A percentile compares a stretch with the other conserved stretches of the same genome.
Conservation (phyloP, 148 eudicot genomes). For the Selenicereus undatus region DNA sequence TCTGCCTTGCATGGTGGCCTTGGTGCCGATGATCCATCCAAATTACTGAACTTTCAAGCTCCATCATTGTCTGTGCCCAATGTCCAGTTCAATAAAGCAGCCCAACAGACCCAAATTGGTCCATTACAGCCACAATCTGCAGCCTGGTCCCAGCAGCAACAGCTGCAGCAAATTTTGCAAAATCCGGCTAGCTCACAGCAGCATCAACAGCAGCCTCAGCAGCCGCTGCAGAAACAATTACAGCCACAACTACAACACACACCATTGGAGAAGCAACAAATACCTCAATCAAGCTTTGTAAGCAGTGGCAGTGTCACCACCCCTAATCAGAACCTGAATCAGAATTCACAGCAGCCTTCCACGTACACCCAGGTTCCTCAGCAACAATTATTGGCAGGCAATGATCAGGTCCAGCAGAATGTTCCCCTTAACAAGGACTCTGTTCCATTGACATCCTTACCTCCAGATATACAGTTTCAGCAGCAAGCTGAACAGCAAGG, state of each 20-base stretch:
- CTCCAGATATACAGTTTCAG: constrained; percentile 72
- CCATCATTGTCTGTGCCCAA: constrained; percentile 49
- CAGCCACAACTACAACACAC: constrained; percentile 28
- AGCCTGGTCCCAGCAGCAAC: constrained; percentile 69
- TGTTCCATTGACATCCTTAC: constrained; percentile 42
- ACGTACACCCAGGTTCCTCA: constrained; percentile 58
- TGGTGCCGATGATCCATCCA: constrained; percentile 68
- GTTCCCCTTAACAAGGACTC: constrained; percentile 31
- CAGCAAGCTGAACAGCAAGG: constrained; percentile 59
- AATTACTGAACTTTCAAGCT: constrained; percentile 73
- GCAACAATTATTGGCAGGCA: constrained; percentile 51
- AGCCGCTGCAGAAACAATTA: constrained; percentile 20
- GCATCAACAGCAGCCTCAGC: constrained; percentile 32
- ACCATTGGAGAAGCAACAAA: constrained; percentile 40
- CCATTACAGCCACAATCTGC: constrained; percentile 54
- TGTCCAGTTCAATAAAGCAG: constrained; percentile 58
- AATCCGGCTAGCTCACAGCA: constrained; percentile 40
- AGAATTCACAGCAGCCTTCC: constrained; percentile 41
- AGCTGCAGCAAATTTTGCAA: constrained; percentile 50
- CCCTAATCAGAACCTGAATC: constrained; percentile 52
- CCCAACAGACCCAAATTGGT: constrained; percentile 45
- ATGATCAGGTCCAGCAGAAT: constrained; percentile 44
- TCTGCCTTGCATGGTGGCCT: constrained; percentile 40
- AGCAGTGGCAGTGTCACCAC: constrained; percentile 33
- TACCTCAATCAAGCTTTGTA: constrained; percentile 38